phyloP scores from a whole-genome alignment of 805 yeast genomes.

The Starmera pachycereana region DNA sequence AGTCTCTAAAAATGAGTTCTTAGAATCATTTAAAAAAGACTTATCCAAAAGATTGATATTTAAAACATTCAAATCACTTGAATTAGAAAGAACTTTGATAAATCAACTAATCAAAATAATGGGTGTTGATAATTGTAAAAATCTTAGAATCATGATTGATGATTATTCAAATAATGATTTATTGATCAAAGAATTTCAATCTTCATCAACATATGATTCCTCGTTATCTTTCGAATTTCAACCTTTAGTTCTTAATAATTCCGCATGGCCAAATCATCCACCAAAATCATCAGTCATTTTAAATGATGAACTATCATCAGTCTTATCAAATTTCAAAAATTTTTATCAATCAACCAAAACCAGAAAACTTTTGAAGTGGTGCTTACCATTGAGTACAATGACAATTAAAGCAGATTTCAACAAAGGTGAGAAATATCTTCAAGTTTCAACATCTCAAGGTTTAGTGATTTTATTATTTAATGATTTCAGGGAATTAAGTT shows the following conservation, averaged over 20 bases:
- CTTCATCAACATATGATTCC: neutral
- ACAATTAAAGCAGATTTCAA: conserved; percentile 8
- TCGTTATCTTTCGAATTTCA: conserved; percentile 5
- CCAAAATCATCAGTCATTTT: conserved; percentile 2
- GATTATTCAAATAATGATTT: conserved; percentile 7
- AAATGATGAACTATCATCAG: conserved; percentile 4
- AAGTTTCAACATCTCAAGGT: conserved; percentile 13
- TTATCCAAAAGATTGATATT: conserved; percentile 13
- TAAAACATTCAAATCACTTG: conserved; percentile 2
- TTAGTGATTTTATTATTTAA: conserved; percentile 12
- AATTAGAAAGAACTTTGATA: conserved; percentile 7
- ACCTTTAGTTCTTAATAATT: conserved; percentile 11
- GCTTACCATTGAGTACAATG: conserved; percentile 14
- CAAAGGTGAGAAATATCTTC: conserved; percentile 10
- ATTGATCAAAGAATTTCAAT: neutral
- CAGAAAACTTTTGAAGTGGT: conserved; percentile 10
- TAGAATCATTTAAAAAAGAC: conserved; percentile 11
- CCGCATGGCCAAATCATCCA: conserved; percentile 11
- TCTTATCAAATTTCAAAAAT: conserved; percentile 4
- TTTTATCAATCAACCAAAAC: conserved; percentile 6
- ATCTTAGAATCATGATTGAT: conserved; percentile 11
- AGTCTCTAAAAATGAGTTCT: conserved; percentile 12
- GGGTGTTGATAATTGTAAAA: conserved; percentile 5
- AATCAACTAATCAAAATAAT: conserved; percentile 7
- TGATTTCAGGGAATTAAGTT: conserved; percentile 7